Conservation (phyloP, 345 rosid species). For the Eucalyptus viminalis region DNA sequence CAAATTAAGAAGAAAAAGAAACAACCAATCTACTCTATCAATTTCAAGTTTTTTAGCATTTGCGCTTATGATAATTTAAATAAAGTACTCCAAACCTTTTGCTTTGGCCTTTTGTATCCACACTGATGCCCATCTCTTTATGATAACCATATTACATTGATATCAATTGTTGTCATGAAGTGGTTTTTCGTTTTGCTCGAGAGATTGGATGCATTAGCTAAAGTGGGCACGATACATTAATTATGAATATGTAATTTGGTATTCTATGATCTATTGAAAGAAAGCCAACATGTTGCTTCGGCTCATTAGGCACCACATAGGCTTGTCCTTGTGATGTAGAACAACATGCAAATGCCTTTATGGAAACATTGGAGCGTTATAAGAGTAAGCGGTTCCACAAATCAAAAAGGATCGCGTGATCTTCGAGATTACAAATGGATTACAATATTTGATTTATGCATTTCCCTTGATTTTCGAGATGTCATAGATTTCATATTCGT, state of each 20-base stretch:
- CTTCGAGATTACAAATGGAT: rapidly evolving
- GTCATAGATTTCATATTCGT: rapidly evolving
- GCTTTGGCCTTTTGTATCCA: background rate
- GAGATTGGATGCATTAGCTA: background rate
- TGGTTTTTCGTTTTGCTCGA: background rate
- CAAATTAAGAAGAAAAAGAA: background rate
- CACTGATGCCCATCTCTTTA: background rate
- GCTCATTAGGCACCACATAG: background rate
- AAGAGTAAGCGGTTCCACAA: too few relatives aligned
- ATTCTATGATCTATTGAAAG: background rate
- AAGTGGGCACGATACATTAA: background rate
- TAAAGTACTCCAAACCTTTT: background rate
- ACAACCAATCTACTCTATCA: background rate
- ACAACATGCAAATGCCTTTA: rapidly evolving
- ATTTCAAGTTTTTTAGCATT: background rate
- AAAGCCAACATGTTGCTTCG: background rate
- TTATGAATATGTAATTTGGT: background rate
- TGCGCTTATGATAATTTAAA: background rate
- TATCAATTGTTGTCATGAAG: background rate
- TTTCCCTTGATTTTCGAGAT: too few relatives aligned
- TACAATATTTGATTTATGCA: rapidly evolving
- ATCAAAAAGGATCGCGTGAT: rapidly evolving
- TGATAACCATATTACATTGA: background rate
- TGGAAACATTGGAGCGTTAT: rapidly evolving
- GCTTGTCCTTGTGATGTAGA: background rate